Percentiles rank a stretch among this genome's conserved stretches.
Evolutionary conservation across 345 rosid species (phyloP).

Genomic region (Rhizophora mangle): DNA sequence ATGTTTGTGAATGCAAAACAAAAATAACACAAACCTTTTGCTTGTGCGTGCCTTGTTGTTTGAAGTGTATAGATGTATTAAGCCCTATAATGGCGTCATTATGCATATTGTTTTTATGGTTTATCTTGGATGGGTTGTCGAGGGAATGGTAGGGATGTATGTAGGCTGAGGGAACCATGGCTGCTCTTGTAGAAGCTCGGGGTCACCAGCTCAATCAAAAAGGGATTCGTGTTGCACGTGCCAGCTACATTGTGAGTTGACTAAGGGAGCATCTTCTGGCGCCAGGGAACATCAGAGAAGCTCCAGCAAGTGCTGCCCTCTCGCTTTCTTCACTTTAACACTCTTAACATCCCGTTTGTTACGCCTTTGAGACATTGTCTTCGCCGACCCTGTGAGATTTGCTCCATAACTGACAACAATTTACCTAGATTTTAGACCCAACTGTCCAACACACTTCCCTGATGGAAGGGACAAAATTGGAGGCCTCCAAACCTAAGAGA

Average conservation of each 20-base stretch:
- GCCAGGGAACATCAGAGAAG: constrained; percentile 64
- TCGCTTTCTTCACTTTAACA: constrained; percentile 49
- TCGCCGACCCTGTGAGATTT: no score
- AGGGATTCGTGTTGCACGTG: constrained; percentile 76
- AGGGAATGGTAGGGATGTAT: no score
- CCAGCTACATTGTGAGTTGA: constrained; percentile 75
- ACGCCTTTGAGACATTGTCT: neutral
- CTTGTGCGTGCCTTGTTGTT: constrained; percentile 13
- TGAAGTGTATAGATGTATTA: constrained; percentile 61
- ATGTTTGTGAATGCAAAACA: no score
- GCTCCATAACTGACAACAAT: no score
- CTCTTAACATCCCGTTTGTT: constrained; percentile 32
- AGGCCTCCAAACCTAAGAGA: neutral
- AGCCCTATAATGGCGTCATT: constrained; percentile 51
- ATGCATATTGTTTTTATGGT: constrained; percentile 17
- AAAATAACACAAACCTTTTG: no score
- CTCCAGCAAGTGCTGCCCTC: constrained; percentile 57
- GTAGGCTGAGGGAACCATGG: constrained; percentile 36
- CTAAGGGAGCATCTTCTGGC: constrained; percentile 60
- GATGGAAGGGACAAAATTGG: neutral
- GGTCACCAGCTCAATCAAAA: constrained; percentile 85
- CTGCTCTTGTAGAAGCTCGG: constrained; percentile 75
- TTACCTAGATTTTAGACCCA: no score
- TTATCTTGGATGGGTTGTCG: no score
- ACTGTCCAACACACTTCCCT: no score